Evolutionary conservation across 2,329 filamentous ascomycete genomes (phyloP).

Genomic region (Aquanectria penicillioides): DNA sequence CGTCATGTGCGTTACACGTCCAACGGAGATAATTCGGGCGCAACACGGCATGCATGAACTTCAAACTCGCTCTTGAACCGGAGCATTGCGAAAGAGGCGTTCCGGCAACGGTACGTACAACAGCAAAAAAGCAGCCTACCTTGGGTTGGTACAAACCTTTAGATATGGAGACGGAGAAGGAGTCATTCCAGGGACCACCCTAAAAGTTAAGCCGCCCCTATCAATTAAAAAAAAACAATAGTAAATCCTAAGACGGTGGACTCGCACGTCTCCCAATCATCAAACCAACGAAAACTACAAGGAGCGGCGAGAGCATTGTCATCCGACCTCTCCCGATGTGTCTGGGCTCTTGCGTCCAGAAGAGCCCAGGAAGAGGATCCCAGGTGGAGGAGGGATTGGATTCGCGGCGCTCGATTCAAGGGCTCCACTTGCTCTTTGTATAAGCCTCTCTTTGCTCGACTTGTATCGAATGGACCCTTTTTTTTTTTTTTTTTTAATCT

Average conservation of each 20-base stretch:
- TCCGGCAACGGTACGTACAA: background rate
- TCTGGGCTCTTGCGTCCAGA: background rate
- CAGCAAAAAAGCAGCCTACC: too few relatives aligned
- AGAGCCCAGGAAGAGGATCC: background rate
- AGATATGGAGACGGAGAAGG: conserved; percentile 13
- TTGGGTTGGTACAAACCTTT: too few relatives aligned
- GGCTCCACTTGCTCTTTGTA: background rate
- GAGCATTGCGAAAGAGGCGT: background rate
- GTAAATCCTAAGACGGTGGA: background rate
- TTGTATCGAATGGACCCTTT: background rate
- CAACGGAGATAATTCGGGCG: conserved; percentile 37
- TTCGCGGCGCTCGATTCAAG: too few relatives aligned
- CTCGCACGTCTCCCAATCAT: conserved; percentile 21
- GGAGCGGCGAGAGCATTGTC: conserved; percentile 7
- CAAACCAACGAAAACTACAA: conserved; percentile 14
- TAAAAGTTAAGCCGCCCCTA: conserved; percentile 27
- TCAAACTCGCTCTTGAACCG: conserved; percentile 1
- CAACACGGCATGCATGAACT: conserved; percentile 30
- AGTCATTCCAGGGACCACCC: conserved; percentile 23
- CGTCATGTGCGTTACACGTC: background rate
- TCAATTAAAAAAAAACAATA: conserved; percentile 9
- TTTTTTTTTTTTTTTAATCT: background rate
- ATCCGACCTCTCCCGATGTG: conserved; percentile 37
- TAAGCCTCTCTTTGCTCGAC: background rate
- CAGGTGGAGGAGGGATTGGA: too few relatives aligned